Evolutionary conservation across 495 filamentous ascomycete species (phyloP).

Genomic region (Daldinia decipiens): DNA sequence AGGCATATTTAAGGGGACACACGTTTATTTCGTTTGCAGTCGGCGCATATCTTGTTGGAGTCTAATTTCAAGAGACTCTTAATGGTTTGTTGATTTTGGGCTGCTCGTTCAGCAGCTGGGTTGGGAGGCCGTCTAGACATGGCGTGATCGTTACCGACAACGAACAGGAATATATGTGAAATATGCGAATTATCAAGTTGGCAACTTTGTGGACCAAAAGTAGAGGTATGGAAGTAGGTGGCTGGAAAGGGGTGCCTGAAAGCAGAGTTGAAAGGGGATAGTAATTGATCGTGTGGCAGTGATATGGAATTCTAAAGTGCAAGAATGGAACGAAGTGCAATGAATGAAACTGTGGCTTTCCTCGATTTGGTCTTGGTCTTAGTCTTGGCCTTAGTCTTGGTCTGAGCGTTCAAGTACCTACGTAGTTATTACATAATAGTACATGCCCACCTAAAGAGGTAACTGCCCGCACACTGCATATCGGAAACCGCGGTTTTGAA

Average conservation of each 20-base stretch:
- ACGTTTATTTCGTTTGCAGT: conserved; percentile 99
- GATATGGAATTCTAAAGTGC: conserved; percentile 25
- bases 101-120: conserved; percentile 81
- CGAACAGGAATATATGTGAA: neutral
- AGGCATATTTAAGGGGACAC: conserved; percentile 47
- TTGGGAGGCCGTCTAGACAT: conserved; percentile 93
- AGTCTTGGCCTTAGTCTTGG: neutral
- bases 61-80: conserved; percentile 94
- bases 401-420: conserved; percentile 16
- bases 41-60: conserved; percentile 93
- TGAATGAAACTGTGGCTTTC: conserved; percentile 40
- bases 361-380: neutral
- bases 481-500: neutral
- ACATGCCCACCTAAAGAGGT: no score
- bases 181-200: neutral
- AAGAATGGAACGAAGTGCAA: conserved; percentile 17
- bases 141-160: neutral
- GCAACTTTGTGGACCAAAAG: neutral
- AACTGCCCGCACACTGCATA: neutral
- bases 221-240: conserved; percentile 15
- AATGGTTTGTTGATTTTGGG: conserved; percentile 88
- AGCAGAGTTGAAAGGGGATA: conserved; percentile 17
- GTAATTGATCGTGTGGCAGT: conserved; percentile 19
- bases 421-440: conserved; percentile 9
- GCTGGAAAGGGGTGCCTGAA: conserved; percentile 21